Percentiles rank a stretch among this genome's conserved stretches.
Evolutionary conservation across 2,329 filamentous ascomycete genomes (phyloP).

Genomic region (Phaeosphaeriaceae sp.): DNA sequence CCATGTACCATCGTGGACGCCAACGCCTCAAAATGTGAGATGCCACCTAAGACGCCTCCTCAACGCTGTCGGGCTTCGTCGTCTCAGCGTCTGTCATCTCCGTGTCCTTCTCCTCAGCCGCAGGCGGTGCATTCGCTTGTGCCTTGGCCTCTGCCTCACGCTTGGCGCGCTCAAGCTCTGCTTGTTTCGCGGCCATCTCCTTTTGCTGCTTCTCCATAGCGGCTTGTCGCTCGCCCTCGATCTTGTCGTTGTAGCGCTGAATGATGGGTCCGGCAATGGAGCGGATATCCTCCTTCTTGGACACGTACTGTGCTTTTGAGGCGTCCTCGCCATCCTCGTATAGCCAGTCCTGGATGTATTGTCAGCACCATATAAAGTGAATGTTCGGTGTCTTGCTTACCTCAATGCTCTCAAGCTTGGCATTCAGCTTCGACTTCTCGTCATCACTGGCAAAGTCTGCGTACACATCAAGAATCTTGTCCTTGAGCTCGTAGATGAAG

Average conservation of each 20-base stretch:
- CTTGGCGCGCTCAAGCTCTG: slow-evolving; percentile 75
- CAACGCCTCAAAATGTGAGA: neutral
- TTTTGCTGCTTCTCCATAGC: slow-evolving; percentile 71
- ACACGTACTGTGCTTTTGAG: slow-evolving; percentile 89
- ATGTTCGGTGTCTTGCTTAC: slow-evolving; percentile 61
- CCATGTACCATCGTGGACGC: neutral
- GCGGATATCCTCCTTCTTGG: slow-evolving; percentile 96
- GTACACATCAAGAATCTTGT: slow-evolving; percentile 93
- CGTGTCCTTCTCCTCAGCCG: slow-evolving; percentile 50
- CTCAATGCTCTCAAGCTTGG: slow-evolving; percentile 84
- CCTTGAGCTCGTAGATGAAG: slow-evolving; percentile 95
- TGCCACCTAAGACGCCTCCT: slow-evolving; percentile 39
- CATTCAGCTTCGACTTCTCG: slow-evolving; percentile 85
- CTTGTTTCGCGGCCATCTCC: slow-evolving; percentile 66
- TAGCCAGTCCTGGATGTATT: slow-evolving; percentile 80
- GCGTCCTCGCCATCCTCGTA: slow-evolving; percentile 97
- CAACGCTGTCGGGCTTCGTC: slow-evolving; percentile 48
- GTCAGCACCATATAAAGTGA: slow-evolving; percentile 15
- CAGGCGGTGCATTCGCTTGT: slow-evolving; percentile 51
- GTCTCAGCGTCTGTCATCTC: slow-evolving; percentile 68
- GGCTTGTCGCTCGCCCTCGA: slow-evolving; percentile 83
- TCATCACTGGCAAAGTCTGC: slow-evolving; percentile 87
- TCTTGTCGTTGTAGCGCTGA: slow-evolving; percentile 94
- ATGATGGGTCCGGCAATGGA: slow-evolving; percentile 88
- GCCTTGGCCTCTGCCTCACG: slow-evolving; percentile 75